Percentiles rank a stretch among this genome's conserved stretches.
phyloP scores from a whole-genome alignment of 441 rosid genomes.

The Erysimum pusillum region DNA sequence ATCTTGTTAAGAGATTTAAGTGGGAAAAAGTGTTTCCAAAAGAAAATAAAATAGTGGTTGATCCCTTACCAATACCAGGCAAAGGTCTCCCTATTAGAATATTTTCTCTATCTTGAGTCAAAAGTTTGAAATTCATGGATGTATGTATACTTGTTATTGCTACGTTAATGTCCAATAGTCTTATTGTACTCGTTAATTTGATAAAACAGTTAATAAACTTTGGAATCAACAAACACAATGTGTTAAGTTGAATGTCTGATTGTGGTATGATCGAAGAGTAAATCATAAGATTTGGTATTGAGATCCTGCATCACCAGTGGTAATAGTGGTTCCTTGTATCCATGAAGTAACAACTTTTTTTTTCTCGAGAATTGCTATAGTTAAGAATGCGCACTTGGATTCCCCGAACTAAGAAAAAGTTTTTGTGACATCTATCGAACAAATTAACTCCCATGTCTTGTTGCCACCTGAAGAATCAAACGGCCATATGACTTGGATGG shows the following conservation, averaged over 20 bases:
- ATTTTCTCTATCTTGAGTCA: slow-evolving; percentile 12
- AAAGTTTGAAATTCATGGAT: not conserved
- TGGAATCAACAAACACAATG: no score
- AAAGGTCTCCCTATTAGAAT: slow-evolving; percentile 46
- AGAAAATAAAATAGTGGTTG: slow-evolving; percentile 43
- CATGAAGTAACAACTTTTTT: not conserved
- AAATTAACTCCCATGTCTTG: not conserved
- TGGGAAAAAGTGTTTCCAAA: slow-evolving; percentile 47
- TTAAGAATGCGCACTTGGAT: no score
- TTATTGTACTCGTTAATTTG: no score
- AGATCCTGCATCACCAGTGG: not conserved
- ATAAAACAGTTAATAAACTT: no score
- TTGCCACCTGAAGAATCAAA: not conserved
- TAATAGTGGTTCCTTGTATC: not conserved
- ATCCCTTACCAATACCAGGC: slow-evolving; percentile 48
- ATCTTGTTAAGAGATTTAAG: slow-evolving; percentile 53
- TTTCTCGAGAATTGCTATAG: not conserved
- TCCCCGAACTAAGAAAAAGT: not conserved
- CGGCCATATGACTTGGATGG: not conserved
- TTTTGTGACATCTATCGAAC: not conserved
- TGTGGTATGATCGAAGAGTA: no score
- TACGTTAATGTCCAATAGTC: not conserved
- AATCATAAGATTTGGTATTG: no score
- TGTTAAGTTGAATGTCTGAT: no score
- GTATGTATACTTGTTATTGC: not conserved